A percentile compares a stretch with the other conserved stretches of the same genome.
Conservation (phyloP, 805 yeast genomes). For the Saccharomycopsis synnaedendra region DNA sequence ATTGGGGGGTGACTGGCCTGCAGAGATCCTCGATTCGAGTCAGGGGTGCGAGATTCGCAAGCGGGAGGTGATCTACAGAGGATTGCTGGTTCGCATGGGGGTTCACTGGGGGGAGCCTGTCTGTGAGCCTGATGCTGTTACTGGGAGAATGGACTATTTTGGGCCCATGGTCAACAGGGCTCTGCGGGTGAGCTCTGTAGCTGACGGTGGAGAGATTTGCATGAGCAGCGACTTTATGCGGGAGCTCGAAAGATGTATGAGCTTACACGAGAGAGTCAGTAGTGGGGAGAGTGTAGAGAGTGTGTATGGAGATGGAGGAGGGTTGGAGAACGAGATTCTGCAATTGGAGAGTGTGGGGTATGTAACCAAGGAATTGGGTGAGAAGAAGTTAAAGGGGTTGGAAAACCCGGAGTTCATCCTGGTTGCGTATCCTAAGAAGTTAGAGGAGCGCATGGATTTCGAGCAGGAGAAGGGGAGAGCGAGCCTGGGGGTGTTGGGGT, state of each 20-base stretch:
- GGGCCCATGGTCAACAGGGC: constrained; percentile 98
- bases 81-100: constrained; percentile 95
- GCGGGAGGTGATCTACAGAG: constrained; percentile 55
- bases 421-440: constrained; percentile 56
- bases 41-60: constrained; percentile 70
- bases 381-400: constrained; percentile 81
- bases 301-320: constrained; percentile 41
- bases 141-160: constrained; percentile 95
- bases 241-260: constrained; percentile 52
- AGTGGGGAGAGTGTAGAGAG: constrained; percentile 23
- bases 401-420: constrained; percentile 88
- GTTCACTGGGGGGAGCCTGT: constrained; percentile 98
- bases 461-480: constrained; percentile 5
- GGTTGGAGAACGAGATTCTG: constrained; percentile 53
- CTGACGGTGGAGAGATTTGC: constrained; percentile 97
- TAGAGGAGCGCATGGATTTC: constrained; percentile 49
- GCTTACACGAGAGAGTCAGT: constrained; percentile 24
- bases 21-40: constrained; percentile 72
- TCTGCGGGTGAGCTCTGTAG: constrained; percentile 84
- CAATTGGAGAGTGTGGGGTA: constrained; percentile 62
- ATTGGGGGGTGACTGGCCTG: constrained; percentile 88
- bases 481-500: constrained; percentile 8
- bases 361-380: constrained; percentile 62
- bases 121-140: constrained; percentile 87
- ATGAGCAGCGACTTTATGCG: constrained; percentile 71